phyloP scores from a whole-genome alignment of 2,329 filamentous ascomycete genomes.

The Metarhizium robertsii region DNA sequence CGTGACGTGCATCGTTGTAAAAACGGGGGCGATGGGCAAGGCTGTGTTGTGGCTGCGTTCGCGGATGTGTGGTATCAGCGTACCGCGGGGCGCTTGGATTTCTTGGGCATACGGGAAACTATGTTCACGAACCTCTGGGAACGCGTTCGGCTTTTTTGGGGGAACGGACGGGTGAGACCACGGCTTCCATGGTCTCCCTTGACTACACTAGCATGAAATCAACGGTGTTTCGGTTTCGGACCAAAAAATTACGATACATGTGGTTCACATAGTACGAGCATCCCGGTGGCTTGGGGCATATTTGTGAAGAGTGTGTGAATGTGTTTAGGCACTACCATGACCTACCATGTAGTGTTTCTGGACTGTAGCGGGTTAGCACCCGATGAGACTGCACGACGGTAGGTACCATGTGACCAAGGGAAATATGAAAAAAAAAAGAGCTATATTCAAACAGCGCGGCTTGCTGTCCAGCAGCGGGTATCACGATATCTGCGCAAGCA shows the following conservation, averaged over 20 bases:
- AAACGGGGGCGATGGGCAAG: constrained; percentile 19
- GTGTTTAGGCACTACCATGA: too few species aligned
- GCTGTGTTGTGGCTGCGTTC: background rate
- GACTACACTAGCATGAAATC: constrained; percentile 33
- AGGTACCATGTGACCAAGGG: too few species aligned
- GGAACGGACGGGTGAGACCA: background rate
- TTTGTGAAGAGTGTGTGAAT: too few species aligned
- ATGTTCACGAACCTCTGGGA: constrained; percentile 18
- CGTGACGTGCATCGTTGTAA: constrained; percentile 26
- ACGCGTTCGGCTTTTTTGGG: constrained; percentile 1
- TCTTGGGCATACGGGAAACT: constrained; percentile 8
- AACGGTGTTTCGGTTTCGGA: constrained; percentile 33
- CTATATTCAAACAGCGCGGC: too few species aligned
- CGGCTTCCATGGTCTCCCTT: constrained; percentile 21
- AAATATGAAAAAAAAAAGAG: too few species aligned
- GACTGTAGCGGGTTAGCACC: too few species aligned
- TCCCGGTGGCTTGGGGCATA: too few species aligned
- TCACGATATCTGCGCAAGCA: too few species aligned
- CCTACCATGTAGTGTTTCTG: too few species aligned
- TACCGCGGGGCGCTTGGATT: constrained; percentile 18
- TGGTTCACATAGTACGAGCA: background rate
- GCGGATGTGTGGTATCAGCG: constrained; percentile 17
- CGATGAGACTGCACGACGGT: too few species aligned
- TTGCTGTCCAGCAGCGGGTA: constrained; percentile 6
- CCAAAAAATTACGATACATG: constrained; percentile 13